Evolutionary conservation across 1,284 basidiomycete species (phyloP).

Genomic region (Athelia sp.): DNA sequence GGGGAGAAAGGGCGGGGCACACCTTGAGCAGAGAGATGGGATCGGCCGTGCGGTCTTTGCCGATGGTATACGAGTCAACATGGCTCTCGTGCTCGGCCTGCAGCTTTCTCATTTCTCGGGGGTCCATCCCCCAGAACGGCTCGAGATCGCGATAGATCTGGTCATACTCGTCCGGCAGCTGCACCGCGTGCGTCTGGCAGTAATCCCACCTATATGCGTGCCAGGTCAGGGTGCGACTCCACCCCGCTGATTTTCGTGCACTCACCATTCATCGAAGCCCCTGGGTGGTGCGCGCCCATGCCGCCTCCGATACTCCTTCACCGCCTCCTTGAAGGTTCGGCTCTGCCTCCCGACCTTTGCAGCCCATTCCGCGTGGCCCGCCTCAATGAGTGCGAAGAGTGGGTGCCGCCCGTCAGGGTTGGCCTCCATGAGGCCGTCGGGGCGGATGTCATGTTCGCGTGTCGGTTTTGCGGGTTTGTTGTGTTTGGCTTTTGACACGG

Average conservation of each 20-base stretch:
- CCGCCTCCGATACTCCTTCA: conserved; percentile 39
- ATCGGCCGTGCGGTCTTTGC: conserved; percentile 20
- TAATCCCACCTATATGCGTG: conserved; percentile 49
- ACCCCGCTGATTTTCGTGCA: no score
- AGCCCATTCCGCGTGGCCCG: conserved; percentile 35
- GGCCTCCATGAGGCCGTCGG: conserved; percentile 23
- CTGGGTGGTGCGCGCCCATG: conserved; percentile 41
- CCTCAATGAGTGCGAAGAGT: conserved; percentile 39
- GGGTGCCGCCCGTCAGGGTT: conserved; percentile 32
- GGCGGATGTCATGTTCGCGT: conserved; percentile 16
- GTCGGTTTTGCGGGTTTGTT: neutral
- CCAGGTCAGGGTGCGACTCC: neutral
- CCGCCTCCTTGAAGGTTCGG: conserved; percentile 36
- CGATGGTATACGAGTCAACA: conserved; percentile 31
- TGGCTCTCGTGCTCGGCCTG: conserved; percentile 34
- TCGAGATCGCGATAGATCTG: conserved; percentile 49
- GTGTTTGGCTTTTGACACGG: no score
- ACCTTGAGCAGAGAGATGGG: conserved; percentile 29
- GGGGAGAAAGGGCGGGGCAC: no score
- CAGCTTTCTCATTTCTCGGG: conserved; percentile 33
- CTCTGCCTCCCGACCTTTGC: conserved; percentile 37
- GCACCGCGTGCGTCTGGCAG: conserved; percentile 45
- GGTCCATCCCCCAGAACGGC: conserved; percentile 51
- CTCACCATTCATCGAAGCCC: conserved; percentile 50
- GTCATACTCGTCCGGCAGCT: conserved; percentile 56